phyloP scores from a whole-genome alignment of 2,329 filamentous ascomycete genomes.

The Aspergillus sp. region DNA sequence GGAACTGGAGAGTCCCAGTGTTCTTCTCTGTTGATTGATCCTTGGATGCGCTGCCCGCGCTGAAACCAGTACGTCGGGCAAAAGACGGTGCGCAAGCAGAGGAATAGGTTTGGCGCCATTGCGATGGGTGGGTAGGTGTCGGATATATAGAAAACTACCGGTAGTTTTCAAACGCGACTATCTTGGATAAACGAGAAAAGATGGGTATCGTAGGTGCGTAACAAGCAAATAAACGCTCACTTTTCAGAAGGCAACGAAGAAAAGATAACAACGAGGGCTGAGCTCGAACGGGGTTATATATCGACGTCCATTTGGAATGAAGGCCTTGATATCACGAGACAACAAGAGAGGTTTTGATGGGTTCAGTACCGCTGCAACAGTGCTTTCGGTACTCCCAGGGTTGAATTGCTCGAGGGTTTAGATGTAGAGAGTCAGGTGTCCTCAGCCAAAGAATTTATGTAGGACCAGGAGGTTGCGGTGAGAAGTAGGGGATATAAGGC shows the following conservation, averaged over 20 bases:
- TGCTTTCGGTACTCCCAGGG: slow-evolving; percentile 5
- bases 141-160: slow-evolving; percentile 2
- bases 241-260: slow-evolving; percentile 18
- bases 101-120: slow-evolving; percentile 54
- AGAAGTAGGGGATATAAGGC: slow-evolving; percentile 5
- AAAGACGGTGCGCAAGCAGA: slow-evolving; percentile 50
- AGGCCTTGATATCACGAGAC: slow-evolving; percentile 19
- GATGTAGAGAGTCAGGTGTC: neutral
- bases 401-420: slow-evolving; percentile 4
- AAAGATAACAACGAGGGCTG: slow-evolving; percentile 10
- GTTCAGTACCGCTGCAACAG: slow-evolving; percentile 7
- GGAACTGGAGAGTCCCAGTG: slow-evolving; percentile 50
- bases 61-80: slow-evolving; percentile 53
- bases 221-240: slow-evolving; percentile 24
- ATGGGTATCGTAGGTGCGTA: slow-evolving; percentile 6
- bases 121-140: slow-evolving; percentile 6
- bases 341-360: slow-evolving; percentile 12
- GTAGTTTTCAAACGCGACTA: neutral
- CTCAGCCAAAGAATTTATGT: slow-evolving; percentile 3
- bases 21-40: slow-evolving; percentile 44
- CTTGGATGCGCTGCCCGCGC: slow-evolving; percentile 37
- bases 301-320: slow-evolving; percentile 30
- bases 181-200: slow-evolving; percentile 5
- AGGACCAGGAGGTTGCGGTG: slow-evolving; percentile 5
- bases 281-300: slow-evolving; percentile 26